phyloP scores from a whole-genome alignment of 2,329 filamentous ascomycete species.

The Aureobasidium zeae region DNA sequence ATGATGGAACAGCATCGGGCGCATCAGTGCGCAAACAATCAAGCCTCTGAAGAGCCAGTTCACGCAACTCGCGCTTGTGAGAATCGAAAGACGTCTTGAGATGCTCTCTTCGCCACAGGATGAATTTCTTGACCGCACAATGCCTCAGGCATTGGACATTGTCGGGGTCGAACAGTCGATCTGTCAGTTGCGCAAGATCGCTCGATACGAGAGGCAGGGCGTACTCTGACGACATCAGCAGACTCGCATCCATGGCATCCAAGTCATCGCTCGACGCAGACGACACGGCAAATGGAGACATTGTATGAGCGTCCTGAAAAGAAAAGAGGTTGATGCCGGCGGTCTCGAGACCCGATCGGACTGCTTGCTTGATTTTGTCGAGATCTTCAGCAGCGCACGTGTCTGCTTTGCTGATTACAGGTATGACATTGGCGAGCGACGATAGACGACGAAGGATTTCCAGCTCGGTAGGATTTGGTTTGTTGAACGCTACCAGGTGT shows the following conservation, averaged over 20 bases:
- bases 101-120: conserved; percentile 53
- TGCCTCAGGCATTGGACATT: conserved; percentile 76
- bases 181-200: conserved; percentile 62
- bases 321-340: conserved; percentile 56
- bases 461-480: conserved; percentile 7
- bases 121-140: conserved; percentile 69
- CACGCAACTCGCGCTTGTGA: conserved; percentile 21
- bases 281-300: conserved; percentile 62
- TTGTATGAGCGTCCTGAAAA: conserved; percentile 40
- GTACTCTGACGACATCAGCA: conserved; percentile 89
- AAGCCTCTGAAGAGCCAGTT: conserved; percentile 24
- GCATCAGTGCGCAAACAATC: conserved; percentile 2
- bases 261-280: conserved; percentile 61
- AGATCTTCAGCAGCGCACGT: conserved; percentile 35
- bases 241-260: conserved; percentile 83
- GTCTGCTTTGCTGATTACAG: conserved; percentile 71
- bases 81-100: conserved; percentile 22
- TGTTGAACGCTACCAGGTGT: background rate
- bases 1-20: conserved; percentile 9
- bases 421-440: conserved; percentile 72
- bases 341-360: conserved; percentile 48
- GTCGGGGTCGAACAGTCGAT: conserved; percentile 65
- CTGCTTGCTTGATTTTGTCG: conserved; percentile 50
- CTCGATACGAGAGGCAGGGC: conserved; percentile 68
- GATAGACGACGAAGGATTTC: conserved; percentile 61